Evolutionary conservation across 352 stramenopile genomes (phyloP), one percentile per base, ranked within the genome.

Genomic region (Phytophthora macrochlamydospora): DNA sequence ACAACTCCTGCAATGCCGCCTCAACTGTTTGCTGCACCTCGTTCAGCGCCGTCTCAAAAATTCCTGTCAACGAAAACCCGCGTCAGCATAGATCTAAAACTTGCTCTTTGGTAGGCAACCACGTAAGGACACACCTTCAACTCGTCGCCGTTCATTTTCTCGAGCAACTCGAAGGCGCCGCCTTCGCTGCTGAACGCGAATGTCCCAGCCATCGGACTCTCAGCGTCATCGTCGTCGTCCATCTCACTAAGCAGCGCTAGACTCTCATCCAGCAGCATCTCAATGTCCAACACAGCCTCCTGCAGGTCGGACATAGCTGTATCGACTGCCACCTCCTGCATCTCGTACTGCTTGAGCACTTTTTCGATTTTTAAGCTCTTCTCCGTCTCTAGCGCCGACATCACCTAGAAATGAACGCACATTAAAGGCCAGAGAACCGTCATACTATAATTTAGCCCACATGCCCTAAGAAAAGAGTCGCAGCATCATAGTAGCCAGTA

Each of bases 41-140:
- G 33, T 91, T 71, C n/a, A 90, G 71, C 13, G 81, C 85, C 33
- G 76, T 69, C 57, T 89, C 75, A 51, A 93, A 92, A 92, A 91
- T 8, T 89, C 74, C 85, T 91, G 43, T 30, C 42, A 12, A 59
- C 18, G 52, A 2, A 29, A 52, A 31, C 28, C 4, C 44, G 2
- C 13, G 51, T 57, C 6, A 56, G 31, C 7, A 37, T 37, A 12
- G 13, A 31, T 56, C 35, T 52, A 11, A 46, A 1, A 48, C 9
- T 14, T 37, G 31, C 29, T 8, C 49, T 38, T 32, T 4, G 38
- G 2, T 24, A 24, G 18, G 18, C 18, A 24, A 24, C 18, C 18
- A 24, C 18, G 18, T 24, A 24, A 24, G 46, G 45, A 42, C 65
- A 6, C 35, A 90, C 81, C 79, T 92, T 90, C 12, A 93, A 62